These are phyloP conservation scores for Vigna hirtella DNA, from an alignment of 306 rosid genomes.

Conservation along the genomic window DNA sequence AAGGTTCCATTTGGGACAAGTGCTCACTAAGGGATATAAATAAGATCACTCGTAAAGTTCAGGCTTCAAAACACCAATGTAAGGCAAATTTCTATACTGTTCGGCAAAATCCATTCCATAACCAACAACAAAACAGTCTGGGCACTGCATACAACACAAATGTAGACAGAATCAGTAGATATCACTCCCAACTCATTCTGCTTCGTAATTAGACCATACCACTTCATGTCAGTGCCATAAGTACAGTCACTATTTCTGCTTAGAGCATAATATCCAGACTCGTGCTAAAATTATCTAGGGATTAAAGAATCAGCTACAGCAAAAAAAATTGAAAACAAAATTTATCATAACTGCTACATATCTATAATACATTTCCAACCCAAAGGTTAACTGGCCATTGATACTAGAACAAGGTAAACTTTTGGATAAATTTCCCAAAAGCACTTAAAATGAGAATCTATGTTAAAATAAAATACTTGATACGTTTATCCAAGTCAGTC, in stretches of 20 bases:
- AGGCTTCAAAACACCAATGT: slow-evolving; percentile 87
- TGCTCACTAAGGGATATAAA: neutral
- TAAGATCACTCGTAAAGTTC: slow-evolving; percentile 57
- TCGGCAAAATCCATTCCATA: slow-evolving; percentile 92
- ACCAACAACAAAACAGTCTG: slow-evolving; percentile 88
- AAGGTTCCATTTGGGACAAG: slow-evolving; percentile 13
- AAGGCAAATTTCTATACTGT: slow-evolving; percentile 82
- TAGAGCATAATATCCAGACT: neutral
- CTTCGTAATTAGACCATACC: slow-evolving; percentile 23
- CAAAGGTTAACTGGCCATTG: slow-evolving; percentile 13
- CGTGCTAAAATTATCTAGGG: neutral
- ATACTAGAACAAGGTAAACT: neutral
- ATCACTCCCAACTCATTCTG: slow-evolving; percentile 15
- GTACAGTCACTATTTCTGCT: neutral
- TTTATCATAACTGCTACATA: neutral
- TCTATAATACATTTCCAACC: neutral
- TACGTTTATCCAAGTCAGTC: neutral
- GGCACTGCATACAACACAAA: slow-evolving; percentile 68
- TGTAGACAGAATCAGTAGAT: slow-evolving; percentile 24
- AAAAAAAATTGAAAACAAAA: slow-evolving; percentile 15
- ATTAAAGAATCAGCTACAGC: slow-evolving; percentile 18
- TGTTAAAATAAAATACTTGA: neutral
- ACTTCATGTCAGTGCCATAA: slow-evolving; percentile 28
- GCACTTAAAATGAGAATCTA: no score
- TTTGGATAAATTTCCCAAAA: no score